Evolutionary conservation across 208 protist species (phyloP), one percentile per base, ranked within the genome.

Genomic region (Porcisia hertigi): DNA sequence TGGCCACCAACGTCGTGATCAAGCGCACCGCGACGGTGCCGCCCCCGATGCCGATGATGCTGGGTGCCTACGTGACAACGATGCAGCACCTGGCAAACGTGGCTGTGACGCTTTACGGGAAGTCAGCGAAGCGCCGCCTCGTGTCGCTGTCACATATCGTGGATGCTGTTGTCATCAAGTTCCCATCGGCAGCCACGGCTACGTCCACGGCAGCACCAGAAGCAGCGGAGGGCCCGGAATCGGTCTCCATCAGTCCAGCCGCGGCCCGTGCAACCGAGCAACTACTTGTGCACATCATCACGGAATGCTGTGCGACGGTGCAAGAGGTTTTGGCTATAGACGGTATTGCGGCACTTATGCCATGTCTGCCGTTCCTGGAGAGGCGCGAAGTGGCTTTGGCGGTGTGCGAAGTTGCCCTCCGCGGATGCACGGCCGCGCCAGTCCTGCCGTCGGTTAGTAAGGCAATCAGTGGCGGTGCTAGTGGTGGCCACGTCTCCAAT

Each of bases 271-370:
- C 77, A 4, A 79, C 81, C 2, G 76, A 81, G 43, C 79, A 84
- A 65, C 73, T 90, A 41, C 49, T 87, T 57, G 67, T 74, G 39
- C 47, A 77, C 73, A 41, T 88, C 67, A 73, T 82, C 63, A 76
- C 69, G 8, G 60, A 75, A 14, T 77, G 63, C 59, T 75, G 76
- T 75, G 43, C 82, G 30, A 71, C 69, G 7, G 70, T 88, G 20
- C 71, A 89, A 8, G 75, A 76, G 12, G 71, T 97, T 36, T 73
- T 98, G 18, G 83, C 89, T 47, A 88, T 99, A 23, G 82, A 93
- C 47, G 81, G 90, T 62, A 88, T 90, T 65, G 58, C 81, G 23
- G 59, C 70, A n/a, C 79, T 98, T 20, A 79, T 91, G 9, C n/a
- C 53, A 20, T 86, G 84, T 52, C 82, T 98, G 12, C 83, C 85